Conservation (phyloP, 2,329 filamentous ascomycete genomes). For the Mycogone perniciosa region DNA sequence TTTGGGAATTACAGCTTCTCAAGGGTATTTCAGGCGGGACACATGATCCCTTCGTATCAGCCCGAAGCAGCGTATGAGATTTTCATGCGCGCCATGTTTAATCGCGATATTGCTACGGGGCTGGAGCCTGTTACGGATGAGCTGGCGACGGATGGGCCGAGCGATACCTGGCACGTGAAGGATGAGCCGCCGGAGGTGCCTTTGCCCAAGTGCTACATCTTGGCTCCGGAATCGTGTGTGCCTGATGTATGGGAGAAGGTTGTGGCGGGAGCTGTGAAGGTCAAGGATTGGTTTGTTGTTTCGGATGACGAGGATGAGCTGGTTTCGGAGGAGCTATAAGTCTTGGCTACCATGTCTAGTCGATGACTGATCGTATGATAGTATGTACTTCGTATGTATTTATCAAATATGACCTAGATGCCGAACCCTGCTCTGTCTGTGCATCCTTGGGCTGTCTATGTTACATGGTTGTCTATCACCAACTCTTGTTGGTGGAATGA, state of each 20-base stretch:
- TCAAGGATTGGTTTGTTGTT: constrained; percentile 34
- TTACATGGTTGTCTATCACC: too few species aligned
- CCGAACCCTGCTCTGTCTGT: too few species aligned
- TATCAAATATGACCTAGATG: not conserved
- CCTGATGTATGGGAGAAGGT: constrained; percentile 47
- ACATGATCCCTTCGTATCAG: constrained; percentile 55
- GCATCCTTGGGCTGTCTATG: too few species aligned
- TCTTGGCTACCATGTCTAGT: not conserved
- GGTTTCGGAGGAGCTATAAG: constrained; percentile 6
- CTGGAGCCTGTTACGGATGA: constrained; percentile 42
- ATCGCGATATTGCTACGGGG: constrained; percentile 49
- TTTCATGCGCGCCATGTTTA: constrained; percentile 52
- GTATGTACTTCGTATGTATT: not conserved
- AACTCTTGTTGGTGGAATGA: too few species aligned
- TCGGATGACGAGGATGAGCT: constrained; percentile 10
- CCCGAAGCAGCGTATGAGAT: constrained; percentile 50
- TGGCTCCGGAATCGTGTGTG: constrained; percentile 50
- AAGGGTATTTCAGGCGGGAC: constrained; percentile 59
- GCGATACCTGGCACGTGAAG: constrained; percentile 52
- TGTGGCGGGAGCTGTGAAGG: constrained; percentile 41
- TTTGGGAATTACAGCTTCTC: constrained; percentile 66
- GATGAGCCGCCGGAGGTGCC: constrained; percentile 43
- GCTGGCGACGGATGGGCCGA: constrained; percentile 47
- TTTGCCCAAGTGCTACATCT: constrained; percentile 52
- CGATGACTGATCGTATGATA: not conserved